Evolutionary conservation across 208 protist species (phyloP), one percentile per base, ranked within the genome.

Genomic region (Acanthamoeba royreba): DNA sequence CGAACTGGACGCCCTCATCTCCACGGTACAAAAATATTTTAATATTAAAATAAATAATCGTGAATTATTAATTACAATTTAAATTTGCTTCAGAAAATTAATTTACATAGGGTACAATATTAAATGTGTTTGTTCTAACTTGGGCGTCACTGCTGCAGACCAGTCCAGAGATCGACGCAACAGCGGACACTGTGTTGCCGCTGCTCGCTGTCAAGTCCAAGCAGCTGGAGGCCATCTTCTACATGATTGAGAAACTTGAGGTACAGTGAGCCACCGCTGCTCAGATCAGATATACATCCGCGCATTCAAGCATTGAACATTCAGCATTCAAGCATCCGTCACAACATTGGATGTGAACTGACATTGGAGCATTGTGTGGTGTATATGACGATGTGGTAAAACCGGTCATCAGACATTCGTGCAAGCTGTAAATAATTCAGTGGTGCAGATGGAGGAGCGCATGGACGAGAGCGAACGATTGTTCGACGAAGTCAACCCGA

Each of bases 391-490:
- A 31, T 8, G 19, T 47, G 13, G 49, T 19, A 9, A 55, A 25
- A 19, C 49, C 19, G 49, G 49, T 19, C 49, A 55, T 38, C 40
- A 92, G 53, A 92, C 61, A 8, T 92, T 92, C 31, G 87, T 92
- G 61, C 42, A 72, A 25, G 87, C 87, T 52, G 87, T 92, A 33
- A 79, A 79, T 31, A 92, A 92, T 61, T 92, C 87, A 22, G 87
- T 92, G 58, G 58, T 45, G 31, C 87, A 92, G 87, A 92, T 92
- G 87, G 87, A 92, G 33, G 87, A 92, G 61, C 35, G 87, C 25
- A 46, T 79, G 55, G 45, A 92, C 25, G 61, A 92, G 35, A 92
- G 45, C 58, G 87, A 92, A 28, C 42, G 47, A 43, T 28, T 61
- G 42, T 92, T 81, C 63, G 79, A 52, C 63, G 58, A 92, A 42